Conservation (phyloP, 495 filamentous ascomycete species). For the Penicillium taxi region DNA sequence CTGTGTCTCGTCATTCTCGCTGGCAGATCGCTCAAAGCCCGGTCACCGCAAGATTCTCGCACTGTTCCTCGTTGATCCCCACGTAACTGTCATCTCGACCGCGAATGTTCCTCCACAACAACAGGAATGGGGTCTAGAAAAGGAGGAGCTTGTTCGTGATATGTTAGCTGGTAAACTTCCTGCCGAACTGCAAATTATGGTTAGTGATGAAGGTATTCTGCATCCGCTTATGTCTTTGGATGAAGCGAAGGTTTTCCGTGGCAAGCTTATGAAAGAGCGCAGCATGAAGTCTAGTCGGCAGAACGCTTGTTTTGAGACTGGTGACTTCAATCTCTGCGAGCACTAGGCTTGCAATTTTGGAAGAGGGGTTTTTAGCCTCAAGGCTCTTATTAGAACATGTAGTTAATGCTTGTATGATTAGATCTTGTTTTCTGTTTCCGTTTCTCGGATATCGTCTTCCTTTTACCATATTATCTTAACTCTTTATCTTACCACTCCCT, state of each 20-base stretch:
- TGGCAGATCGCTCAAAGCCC: conserved; percentile 40
- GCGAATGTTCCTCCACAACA: conserved; percentile 50
- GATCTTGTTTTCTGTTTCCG: too few relatives aligned
- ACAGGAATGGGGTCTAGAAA: conserved; percentile 27
- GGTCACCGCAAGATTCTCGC: conserved; percentile 51
- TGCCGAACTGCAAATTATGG: conserved; percentile 8
- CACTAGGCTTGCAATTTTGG: too few relatives aligned
- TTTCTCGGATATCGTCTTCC: too few relatives aligned
- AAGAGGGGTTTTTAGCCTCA: too few relatives aligned
- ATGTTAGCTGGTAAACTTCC: not conserved
- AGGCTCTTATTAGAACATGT: too few relatives aligned
- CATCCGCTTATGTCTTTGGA: conserved; percentile 32
- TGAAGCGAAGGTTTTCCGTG: conserved; percentile 37
- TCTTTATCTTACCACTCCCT: too few relatives aligned
- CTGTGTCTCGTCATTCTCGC: conserved; percentile 40
- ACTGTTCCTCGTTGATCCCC: conserved; percentile 51
- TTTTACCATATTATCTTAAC: too few relatives aligned
- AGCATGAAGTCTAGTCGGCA: conserved; percentile 7
- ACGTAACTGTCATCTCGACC: conserved; percentile 42
- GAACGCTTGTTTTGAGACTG: conserved; percentile 13
- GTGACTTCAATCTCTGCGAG: conserved; percentile 21
- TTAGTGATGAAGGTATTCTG: conserved; percentile 11
- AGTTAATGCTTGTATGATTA: too few relatives aligned
- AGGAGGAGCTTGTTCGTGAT: not conserved
- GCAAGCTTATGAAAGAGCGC: conserved; percentile 44